Evolutionary conservation across 2,329 filamentous ascomycete genomes (phyloP).

Genomic region (Exophiala spinifera): DNA sequence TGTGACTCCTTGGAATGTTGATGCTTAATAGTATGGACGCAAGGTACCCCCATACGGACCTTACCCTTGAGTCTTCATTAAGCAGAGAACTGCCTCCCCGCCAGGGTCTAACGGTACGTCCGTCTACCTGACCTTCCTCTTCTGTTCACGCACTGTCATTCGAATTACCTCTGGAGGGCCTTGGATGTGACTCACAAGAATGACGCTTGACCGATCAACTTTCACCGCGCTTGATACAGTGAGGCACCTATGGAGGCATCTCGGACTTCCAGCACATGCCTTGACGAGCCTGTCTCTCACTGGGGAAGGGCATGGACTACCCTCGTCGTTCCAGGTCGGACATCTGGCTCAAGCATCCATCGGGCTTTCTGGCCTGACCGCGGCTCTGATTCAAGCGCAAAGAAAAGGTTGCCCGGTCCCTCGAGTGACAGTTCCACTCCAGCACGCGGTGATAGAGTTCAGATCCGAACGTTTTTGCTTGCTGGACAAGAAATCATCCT

Average conservation of each 20-base stretch:
- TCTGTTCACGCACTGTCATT: too few species aligned
- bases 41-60: too few species aligned
- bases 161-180: too few species aligned
- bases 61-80: too few species aligned
- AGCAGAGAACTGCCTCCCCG: too few species aligned
- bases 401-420: constrained; percentile 35
- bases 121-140: too few species aligned
- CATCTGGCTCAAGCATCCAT: constrained; percentile 54
- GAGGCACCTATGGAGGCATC: constrained; percentile 1
- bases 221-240: constrained; percentile 2
- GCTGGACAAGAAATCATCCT: constrained; percentile 39
- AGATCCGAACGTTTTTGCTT: constrained; percentile 52
- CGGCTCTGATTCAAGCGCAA: constrained; percentile 45
- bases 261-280: background rate
- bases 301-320: constrained; percentile 26
- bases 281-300: background rate
- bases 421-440: constrained; percentile 42
- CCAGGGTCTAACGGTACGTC: too few species aligned
- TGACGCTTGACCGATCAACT: background rate
- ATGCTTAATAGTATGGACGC: too few species aligned
- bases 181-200: background rate
- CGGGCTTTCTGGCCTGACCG: constrained; percentile 50
- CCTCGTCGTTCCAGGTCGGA: constrained; percentile 56
- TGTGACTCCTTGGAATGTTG: too few species aligned
- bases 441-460: constrained; percentile 53